Base-by-base conservation (phyloP, 768 basidiomycete genomes). In the Kwoniella newhampshirensis region DNA sequence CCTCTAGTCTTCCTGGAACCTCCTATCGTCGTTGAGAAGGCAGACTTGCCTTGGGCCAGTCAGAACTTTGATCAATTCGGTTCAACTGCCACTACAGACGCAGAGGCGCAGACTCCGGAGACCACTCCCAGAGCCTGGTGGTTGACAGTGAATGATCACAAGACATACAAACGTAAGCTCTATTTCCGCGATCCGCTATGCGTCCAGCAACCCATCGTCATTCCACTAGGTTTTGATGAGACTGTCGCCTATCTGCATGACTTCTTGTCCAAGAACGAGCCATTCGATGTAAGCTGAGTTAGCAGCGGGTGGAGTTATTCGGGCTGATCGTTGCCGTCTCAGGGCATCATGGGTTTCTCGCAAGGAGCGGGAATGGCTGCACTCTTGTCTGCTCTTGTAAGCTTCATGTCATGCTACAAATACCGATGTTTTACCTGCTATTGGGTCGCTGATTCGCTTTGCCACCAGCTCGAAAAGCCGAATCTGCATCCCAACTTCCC, bases 331-430 rank as follows among this genome's bases (percentile, higher is more conserved):
- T 0, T 45, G 27, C n/a, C 6, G 21, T 25, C 9, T 45, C 36
- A 74, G 72, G 73, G 73, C 27, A 62, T 74, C 12, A 70, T 76
- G 64, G 75, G 75, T 1, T 76, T 76, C 58, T 73, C 71, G 2
- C 75, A 76, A 57, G 75, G 75, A n/a, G 75, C 64, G 28, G 69
- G 71, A 48, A 74, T 76, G 75, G 71, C 73, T 7, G 70, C 73
- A 1, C 37, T 73, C n/a, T 42, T 76, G 17, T 57, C 66, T 39
- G 71, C 71, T 18, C 35, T 76, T 45, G 73, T 74, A 41, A 51
- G 70, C 61, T 28, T 23, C 35, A 8, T 42, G 17, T 23, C 15
- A 12, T 25, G 20, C 12, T 11, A 49, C 9, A 12, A 20, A 5
- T 7, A 36, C 25, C 28, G 4, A 13, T 3, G n/a, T n/a, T 49